Evolutionary conservation across 345 rosid genomes (phyloP), one percentile per base, ranked within the genome.

Genomic region (Crucihimalaya himalaica): DNA sequence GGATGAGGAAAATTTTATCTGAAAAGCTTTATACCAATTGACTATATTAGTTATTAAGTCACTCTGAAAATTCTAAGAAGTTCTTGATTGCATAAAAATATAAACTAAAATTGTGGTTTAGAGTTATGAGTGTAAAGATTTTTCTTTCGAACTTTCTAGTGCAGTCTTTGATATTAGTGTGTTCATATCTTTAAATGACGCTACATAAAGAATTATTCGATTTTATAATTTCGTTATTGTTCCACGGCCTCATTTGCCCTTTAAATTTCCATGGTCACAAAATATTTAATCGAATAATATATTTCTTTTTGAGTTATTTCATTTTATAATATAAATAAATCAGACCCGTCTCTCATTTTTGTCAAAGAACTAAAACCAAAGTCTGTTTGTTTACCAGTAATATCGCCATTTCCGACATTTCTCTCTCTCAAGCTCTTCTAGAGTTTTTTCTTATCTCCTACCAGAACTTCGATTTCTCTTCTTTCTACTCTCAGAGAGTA

Each of bases 271-370:
- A 16, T n/a, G 72, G 77, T 71, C 71, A 23, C 67, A 20, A 58
- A 63, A 47, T 47, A 19, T 34, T 55, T 14, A 5, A 18, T 35
- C 5, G n/a, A 55, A 55, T 47, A 58, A 18, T 63, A 48, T 37
- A 15, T 2, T 70, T 65, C 19, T 1, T 2, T 35, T 10, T 0
- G 19, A 39, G 1, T 47, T 14, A 3, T 42, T 31, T 37, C 3
- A 47, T 64, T 71, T 50, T 31, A 55, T 21, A 16, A 63, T 56
- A 71, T 72, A 71, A 57, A 66, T 59, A 78, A 78, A 65, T 39
- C 55, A 35, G 60, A 37, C 13, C 47, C 63, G 18, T 20, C 13
- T 15, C 48, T 5, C 28, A 35, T 31, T 20, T 52, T 47, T 57
- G 32, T 72, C 57, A 71, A 29, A 56, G 13, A 50, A 70, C 63